Evolutionary conservation across 1,139 yeast species (phyloP), one percentile per base, ranked within the genome.

Genomic region (Hyphopichia pseudoburtonii): DNA sequence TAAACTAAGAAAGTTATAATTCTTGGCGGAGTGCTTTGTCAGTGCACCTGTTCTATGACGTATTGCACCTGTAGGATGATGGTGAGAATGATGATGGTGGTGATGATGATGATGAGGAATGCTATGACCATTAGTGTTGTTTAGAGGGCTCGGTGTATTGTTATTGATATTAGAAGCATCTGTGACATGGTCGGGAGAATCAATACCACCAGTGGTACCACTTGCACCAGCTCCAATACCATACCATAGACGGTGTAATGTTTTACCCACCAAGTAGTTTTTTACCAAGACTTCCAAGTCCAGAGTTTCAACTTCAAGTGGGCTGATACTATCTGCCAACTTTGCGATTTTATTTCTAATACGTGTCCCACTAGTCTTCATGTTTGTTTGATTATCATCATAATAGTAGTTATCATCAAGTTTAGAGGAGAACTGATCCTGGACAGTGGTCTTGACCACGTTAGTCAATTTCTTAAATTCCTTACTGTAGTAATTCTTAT

Each of bases 381-480:
- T 8, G 16, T 31, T 31, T 11, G 45, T 38, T 15, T 41, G 25
- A 26, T 37, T 38, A 35, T 48, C 25, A 31, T 47, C 46, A 25
- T 48, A 44, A 15, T 47, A 39, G 7, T 47, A 52, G 17, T 59
- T 64, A 27, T 60, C 64, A 21, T 53, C 60, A 30, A 56, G 60
- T 5, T 60, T 59, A 5, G 64, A 61, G 37, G 53, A 60, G 18
- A 70, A 64, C 43, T 63, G 64, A 51, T 86, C 95, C 51, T 83
- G 87, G 33, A 86, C 87, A 0, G 90, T 83, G 19, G 76, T 76
- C 48, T 84, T 86, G 30, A 86, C 87, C 19, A 71, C 86, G 50
- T 76, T 80, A 28, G 81, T 80, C 38, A 84, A 62, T 36, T 82
- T 83, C 43, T 82, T 76, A 36, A 83, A 64, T 51, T 84, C 76